Percentiles rank a stretch among this genome's conserved stretches.
Conservation (phyloP, 2,329 filamentous ascomycete species). For the Bisporella sp. region DNA sequence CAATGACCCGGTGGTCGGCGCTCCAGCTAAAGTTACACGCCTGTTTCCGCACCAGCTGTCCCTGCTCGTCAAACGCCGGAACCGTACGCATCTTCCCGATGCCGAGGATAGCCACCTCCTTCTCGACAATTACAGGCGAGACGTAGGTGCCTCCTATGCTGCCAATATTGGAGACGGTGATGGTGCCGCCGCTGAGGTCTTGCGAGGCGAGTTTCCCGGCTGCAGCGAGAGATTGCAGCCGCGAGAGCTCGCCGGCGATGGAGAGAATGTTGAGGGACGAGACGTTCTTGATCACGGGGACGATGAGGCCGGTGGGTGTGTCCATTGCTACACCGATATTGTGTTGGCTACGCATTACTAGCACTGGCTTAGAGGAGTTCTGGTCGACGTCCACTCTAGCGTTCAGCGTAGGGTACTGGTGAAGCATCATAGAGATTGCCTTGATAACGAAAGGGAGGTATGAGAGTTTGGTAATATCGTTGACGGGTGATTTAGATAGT, state of each 20-base stretch:
- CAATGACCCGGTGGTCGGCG: constrained; percentile 88
- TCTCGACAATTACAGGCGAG: constrained; percentile 82
- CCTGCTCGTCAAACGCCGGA: constrained; percentile 62
- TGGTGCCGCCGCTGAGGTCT: constrained; percentile 81
- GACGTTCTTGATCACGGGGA: constrained; percentile 86
- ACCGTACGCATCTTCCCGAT: constrained; percentile 74
- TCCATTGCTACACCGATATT: constrained; percentile 97
- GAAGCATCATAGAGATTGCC: constrained; percentile 78
- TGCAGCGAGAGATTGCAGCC: constrained; percentile 66
- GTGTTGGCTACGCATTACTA: constrained; percentile 77
- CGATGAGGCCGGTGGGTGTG: constrained; percentile 78
- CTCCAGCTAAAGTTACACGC: constrained; percentile 93
- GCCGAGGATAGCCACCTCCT: constrained; percentile 86
- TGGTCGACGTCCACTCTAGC: constrained; percentile 63
- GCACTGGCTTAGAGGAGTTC: constrained; percentile 55
- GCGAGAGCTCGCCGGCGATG: constrained; percentile 68
- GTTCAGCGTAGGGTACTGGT: constrained; percentile 81
- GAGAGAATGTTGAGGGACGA: constrained; percentile 67
- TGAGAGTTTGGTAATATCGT: constrained; percentile 61
- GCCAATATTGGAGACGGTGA: constrained; percentile 95
- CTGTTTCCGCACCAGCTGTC: constrained; percentile 62
- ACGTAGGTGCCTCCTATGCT: constrained; percentile 91
- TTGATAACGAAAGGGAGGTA: constrained; percentile 95
- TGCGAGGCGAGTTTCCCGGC: constrained; percentile 66
- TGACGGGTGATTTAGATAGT: constrained; percentile 33